phyloP scores from a whole-genome alignment of 352 stramenopile genomes.

The Pythium oligandrum region DNA sequence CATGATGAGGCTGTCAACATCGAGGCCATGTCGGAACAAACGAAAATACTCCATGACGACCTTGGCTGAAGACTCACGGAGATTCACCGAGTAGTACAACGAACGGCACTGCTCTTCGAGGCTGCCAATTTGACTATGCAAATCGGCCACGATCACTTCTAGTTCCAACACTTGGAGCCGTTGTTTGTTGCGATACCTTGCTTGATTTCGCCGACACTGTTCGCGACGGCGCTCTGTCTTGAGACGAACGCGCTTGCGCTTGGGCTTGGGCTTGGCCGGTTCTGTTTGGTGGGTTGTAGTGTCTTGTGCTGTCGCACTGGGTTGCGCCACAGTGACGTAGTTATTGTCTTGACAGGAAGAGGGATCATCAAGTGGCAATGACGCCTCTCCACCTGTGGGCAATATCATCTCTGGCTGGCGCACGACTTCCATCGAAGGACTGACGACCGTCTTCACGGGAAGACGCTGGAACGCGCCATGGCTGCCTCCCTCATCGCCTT shows the following conservation, averaged over 20 bases:
- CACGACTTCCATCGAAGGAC: too few species aligned
- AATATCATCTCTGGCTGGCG: too few species aligned
- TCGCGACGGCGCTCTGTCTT: constrained; percentile 45
- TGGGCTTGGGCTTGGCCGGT: not conserved
- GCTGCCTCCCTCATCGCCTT: too few species aligned
- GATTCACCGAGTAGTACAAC: not conserved
- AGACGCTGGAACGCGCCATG: too few species aligned
- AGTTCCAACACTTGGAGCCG: constrained; percentile 26
- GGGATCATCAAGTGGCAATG: too few species aligned
- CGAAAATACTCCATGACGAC: constrained; percentile 18
- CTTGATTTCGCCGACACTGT: constrained; percentile 55
- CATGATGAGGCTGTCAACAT: not conserved
- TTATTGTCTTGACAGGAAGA: too few species aligned
- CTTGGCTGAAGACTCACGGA: not conserved
- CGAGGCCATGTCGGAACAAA: constrained; percentile 20
- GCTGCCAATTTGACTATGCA: constrained; percentile 30
- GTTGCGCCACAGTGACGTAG: too few species aligned
- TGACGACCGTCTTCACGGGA: too few species aligned
- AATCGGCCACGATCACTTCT: constrained; percentile 22
- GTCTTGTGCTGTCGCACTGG: too few species aligned
- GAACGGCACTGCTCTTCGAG: constrained; percentile 17
- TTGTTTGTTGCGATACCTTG: constrained; percentile 51
- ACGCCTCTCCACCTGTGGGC: too few species aligned
- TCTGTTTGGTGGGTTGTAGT: too few species aligned
- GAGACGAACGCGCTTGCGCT: constrained; percentile 29